phyloP scores from a whole-genome alignment of 2,329 filamentous ascomycete species.

The Coniochaeta hoffmannii region DNA sequence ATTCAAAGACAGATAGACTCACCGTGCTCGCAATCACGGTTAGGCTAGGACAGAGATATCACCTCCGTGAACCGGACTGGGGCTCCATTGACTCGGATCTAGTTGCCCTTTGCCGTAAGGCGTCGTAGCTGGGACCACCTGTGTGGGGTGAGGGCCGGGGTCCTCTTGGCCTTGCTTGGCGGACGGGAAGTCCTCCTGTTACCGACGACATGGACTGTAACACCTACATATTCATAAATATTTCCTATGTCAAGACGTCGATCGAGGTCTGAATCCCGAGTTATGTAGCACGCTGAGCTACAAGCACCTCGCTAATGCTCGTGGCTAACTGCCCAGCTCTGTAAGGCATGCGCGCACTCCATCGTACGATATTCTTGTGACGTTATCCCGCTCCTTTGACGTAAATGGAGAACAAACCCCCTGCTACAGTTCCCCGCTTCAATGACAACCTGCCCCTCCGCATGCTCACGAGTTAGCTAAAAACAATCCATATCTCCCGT shows the following conservation, averaged over 20 bases:
- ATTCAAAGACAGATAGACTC: too few relatives aligned
- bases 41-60: too few relatives aligned
- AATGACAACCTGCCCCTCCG: constrained; percentile 4
- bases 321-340: background rate
- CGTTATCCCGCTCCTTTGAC: background rate
- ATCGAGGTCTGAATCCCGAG: too few relatives aligned
- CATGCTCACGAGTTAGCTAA: background rate
- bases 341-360: background rate
- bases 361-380: background rate
- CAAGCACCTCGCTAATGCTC: background rate
- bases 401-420: background rate
- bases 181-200: background rate
- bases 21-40: too few relatives aligned
- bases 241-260: too few relatives aligned
- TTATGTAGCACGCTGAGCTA: too few relatives aligned
- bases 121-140: background rate
- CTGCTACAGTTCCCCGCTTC: constrained; percentile 1
- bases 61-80: background rate
- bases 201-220: background rate
- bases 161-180: background rate
- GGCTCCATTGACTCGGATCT: background rate
- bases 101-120: background rate
- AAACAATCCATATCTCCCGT: background rate
- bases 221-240: too few relatives aligned
- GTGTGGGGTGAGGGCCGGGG: background rate